phyloP scores from a whole-genome alignment of 768 basidiomycete genomes.

The Candolleomyces aberdarensis region DNA sequence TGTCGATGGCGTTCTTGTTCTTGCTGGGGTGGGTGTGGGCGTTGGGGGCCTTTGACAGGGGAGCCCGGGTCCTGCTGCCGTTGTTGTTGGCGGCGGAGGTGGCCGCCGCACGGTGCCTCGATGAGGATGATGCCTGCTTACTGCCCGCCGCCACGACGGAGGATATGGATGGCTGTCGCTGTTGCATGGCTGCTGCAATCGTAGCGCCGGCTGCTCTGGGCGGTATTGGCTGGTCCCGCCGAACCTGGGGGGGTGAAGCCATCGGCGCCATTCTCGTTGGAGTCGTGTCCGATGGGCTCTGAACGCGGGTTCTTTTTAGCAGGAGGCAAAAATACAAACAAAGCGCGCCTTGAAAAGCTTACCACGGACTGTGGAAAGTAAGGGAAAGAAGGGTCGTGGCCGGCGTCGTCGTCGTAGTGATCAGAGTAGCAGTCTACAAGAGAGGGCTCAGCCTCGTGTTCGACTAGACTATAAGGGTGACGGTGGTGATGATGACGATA shows the following conservation, averaged over 20 bases:
- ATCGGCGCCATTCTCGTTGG: not conserved
- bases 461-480: too few relatives aligned
- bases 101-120: not conserved
- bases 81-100: not conserved
- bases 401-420: too few relatives aligned
- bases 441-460: too few relatives aligned
- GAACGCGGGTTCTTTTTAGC: not conserved
- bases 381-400: not conserved
- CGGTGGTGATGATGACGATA: too few relatives aligned
- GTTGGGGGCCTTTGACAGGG: conserved; percentile 8
- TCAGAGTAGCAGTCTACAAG: not conserved
- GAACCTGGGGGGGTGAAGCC: conserved; percentile 4
- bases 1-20: too few relatives aligned
- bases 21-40: too few relatives aligned
- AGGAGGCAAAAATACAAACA: not conserved
- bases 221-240: not conserved
- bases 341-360: not conserved
- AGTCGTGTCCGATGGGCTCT: not conserved
- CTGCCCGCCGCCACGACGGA: not conserved
- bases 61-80: conserved; percentile 9
- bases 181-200: conserved; percentile 1
- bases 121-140: not conserved
- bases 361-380: not conserved
- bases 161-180: conserved; percentile 6
- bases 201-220: conserved; percentile 1